A percentile compares a stretch with the other conserved stretches of the same genome.
phyloP scores from a whole-genome alignment of 2,329 filamentous ascomycete genomes.

The Epichloe festucae region DNA sequence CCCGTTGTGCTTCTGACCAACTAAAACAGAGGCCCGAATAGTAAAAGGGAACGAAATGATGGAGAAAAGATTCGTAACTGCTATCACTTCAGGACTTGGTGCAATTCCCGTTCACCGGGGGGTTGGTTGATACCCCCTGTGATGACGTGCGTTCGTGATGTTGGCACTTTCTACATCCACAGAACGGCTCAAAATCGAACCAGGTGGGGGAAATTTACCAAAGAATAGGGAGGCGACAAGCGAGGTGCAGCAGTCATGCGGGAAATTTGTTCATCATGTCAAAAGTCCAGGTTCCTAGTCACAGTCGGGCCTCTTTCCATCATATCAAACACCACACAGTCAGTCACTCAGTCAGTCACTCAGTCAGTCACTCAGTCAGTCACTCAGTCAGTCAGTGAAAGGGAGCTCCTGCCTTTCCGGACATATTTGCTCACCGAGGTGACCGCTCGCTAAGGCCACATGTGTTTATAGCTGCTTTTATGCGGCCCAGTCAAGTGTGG shows the following conservation, averaged over 20 bases:
- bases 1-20: background rate
- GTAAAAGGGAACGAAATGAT: background rate
- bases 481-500: constrained; percentile 1
- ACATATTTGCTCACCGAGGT: background rate
- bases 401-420: background rate
- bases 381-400: background rate
- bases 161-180: background rate
- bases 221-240: background rate
- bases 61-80: background rate
- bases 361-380: background rate
- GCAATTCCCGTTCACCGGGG: background rate
- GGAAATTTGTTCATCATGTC: background rate
- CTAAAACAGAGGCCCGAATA: background rate
- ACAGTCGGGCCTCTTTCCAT: background rate
- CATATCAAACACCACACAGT: background rate
- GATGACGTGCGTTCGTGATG: background rate
- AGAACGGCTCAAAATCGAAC: background rate
- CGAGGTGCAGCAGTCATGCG: background rate
- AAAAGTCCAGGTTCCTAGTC: background rate
- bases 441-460: background rate
- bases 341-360: background rate
- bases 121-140: background rate
- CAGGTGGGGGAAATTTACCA: background rate
- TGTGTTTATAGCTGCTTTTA: background rate
- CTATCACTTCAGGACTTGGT: background rate